phyloP scores from a whole-genome alignment of 116 monocot species.

The Papilionanthe hybrid region DNA sequence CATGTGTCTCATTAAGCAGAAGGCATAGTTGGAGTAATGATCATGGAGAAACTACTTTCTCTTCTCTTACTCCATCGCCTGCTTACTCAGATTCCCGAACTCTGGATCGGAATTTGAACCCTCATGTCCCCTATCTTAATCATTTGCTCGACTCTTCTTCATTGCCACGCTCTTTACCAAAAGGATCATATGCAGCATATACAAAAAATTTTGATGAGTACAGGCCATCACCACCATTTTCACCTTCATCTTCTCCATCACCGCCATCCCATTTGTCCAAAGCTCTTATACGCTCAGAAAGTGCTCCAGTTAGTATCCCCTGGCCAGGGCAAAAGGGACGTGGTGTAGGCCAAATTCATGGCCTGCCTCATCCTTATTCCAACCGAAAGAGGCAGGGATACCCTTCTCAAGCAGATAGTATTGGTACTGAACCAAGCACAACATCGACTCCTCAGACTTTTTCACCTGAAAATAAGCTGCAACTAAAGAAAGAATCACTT shows the following conservation, averaged over 20 bases:
- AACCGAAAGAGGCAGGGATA: slow-evolving; percentile 11
- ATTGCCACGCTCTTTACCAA: slow-evolving; percentile 11
- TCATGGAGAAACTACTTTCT: slow-evolving; percentile 28
- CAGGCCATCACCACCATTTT: slow-evolving; percentile 41
- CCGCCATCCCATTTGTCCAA: slow-evolving; percentile 28
- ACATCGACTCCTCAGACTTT: slow-evolving; percentile 10
- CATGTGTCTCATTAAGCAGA: slow-evolving; percentile 30
- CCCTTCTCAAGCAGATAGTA: slow-evolving; percentile 13
- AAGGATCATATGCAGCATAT: slow-evolving; percentile 9
- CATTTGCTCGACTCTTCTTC: slow-evolving; percentile 12
- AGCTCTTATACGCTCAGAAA: slow-evolving; percentile 41
- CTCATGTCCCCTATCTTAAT: slow-evolving; percentile 7
- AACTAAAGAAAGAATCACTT: slow-evolving; percentile 24
- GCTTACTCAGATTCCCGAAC: slow-evolving; percentile 31
- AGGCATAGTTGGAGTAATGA: slow-evolving; percentile 71
- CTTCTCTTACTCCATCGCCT: slow-evolving; percentile 41
- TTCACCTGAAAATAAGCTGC: slow-evolving; percentile 17
- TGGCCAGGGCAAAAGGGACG: slow-evolving; percentile 10
- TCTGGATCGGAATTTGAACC: slow-evolving; percentile 10
- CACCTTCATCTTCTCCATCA: slow-evolving; percentile 47
- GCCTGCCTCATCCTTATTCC: slow-evolving; percentile 30
- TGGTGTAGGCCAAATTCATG: slow-evolving; percentile 9
- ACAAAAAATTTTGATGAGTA: slow-evolving; percentile 34
- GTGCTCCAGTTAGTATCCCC: slow-evolving; percentile 43
- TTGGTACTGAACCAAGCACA: slow-evolving; percentile 6